Conservation (phyloP, 352 stramenopile genomes). For the Poterioochromonas sp. region DNA sequence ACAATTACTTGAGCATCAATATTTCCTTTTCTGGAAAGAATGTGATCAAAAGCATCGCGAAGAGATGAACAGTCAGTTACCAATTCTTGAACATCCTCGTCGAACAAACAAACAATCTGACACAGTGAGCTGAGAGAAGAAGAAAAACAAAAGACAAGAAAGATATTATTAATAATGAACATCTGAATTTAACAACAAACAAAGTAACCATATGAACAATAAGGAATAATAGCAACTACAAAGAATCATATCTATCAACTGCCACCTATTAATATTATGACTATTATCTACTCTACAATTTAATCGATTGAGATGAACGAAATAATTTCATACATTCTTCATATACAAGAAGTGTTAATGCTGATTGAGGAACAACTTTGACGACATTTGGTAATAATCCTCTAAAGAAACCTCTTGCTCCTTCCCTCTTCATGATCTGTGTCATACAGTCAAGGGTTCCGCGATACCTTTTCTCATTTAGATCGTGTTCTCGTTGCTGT, state of each 20-base stretch:
- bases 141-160: not conserved
- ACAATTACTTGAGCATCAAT: no score
- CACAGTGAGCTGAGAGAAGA: no score
- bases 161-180: not conserved
- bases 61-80: no score
- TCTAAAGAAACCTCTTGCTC: conserved; percentile 83
- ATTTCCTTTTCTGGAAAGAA: no score
- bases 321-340: conserved; percentile 48
- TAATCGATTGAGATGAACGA: no score
- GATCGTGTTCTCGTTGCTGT: conserved; percentile 67
- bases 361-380: conserved; percentile 86
- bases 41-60: no score
- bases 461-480: conserved; percentile 45
- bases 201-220: not conserved
- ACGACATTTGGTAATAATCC: conserved; percentile 86
- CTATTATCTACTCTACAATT: no score
- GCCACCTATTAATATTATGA: no score
- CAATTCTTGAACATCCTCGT: no score
- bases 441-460: conserved; percentile 77
- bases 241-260: no score
- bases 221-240: no score
- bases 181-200: conserved; percentile 53
- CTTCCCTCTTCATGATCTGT: conserved; percentile 63
- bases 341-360: conserved; percentile 83
- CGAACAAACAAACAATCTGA: no score